Evolutionary conservation across 768 basidiomycete species (phyloP).

Genomic region (Russula brevipes): DNA sequence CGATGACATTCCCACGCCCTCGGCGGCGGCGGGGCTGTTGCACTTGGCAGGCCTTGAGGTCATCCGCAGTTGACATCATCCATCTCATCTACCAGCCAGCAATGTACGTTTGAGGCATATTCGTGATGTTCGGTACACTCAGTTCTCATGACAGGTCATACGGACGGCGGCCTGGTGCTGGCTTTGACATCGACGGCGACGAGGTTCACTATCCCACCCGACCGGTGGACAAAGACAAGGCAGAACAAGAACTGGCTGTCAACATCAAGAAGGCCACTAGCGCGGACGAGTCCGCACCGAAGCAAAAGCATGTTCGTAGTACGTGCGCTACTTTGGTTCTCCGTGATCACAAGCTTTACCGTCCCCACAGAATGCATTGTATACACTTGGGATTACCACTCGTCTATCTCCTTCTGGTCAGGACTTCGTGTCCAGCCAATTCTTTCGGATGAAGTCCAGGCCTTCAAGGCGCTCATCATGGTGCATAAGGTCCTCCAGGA

Average conservation of each 20-base stretch:
- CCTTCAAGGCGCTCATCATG: conserved; percentile 95
- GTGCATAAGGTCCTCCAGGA: conserved; percentile 98
- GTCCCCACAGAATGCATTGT: conserved; percentile 80
- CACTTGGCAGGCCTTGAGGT: not conserved
- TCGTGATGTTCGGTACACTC: not conserved
- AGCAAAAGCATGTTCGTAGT: conserved; percentile 99
- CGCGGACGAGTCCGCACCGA: conserved; percentile 92
- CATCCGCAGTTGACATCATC: conserved; percentile 7
- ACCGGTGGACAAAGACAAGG: conserved; percentile 98
- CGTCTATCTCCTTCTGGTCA: conserved; percentile 97
- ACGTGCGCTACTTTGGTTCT: conserved; percentile 32
- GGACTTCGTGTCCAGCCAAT: conserved; percentile 96
- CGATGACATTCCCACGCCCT: conserved; percentile 2
- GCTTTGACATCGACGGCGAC: conserved; percentile 73
- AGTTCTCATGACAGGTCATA: conserved; percentile 31
- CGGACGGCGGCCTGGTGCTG: conserved; percentile 29
- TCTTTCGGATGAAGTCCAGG: conserved; percentile 93
- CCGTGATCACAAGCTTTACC: conserved; percentile 8
- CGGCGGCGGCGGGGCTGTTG: not conserved
- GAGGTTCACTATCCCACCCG: conserved; percentile 90
- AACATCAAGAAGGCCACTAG: conserved; percentile 99
- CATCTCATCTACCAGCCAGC: conserved; percentile 2
- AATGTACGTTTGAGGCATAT: conserved; percentile 6
- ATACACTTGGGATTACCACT: conserved; percentile 99
- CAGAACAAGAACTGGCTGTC: conserved; percentile 86